A percentile compares a stretch with the other conserved stretches of the same genome.
phyloP scores from a whole-genome alignment of 768 basidiomycete genomes.

The Hypholoma fasciculare region DNA sequence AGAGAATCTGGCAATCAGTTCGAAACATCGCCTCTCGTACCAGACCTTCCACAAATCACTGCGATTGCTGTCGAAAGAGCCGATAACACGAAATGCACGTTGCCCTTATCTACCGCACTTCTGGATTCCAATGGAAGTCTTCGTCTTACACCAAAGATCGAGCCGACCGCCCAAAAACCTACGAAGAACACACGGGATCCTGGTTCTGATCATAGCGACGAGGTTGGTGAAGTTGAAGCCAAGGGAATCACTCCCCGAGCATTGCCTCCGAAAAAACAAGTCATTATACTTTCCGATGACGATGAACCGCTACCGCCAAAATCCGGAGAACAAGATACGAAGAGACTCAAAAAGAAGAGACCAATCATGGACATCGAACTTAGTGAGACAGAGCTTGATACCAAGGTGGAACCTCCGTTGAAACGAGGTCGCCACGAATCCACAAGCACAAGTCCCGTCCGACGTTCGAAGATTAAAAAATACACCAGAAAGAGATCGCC shows the following conservation, averaged over 20 bases:
- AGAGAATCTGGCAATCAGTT: background rate
- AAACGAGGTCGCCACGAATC: background rate
- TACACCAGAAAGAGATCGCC: conserved; percentile 1
- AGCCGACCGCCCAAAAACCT: background rate
- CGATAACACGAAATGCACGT: background rate
- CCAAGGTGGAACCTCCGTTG: background rate
- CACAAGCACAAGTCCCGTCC: background rate
- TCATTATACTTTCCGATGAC: too few species aligned
- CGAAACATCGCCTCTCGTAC: conserved; percentile 1
- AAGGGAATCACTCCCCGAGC: too few species aligned
- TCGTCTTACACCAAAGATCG: background rate
- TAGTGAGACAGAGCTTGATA: background rate
- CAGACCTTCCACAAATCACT: background rate
- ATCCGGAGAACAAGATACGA: background rate
- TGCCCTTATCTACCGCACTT: background rate
- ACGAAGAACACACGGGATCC: background rate
- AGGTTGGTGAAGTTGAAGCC: background rate
- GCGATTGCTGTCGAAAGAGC: background rate
- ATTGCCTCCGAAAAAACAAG: too few species aligned
- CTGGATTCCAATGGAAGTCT: conserved; percentile 1
- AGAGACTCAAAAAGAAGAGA: background rate
- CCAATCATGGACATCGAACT: background rate
- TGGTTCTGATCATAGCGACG: background rate
- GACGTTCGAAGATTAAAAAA: background rate
- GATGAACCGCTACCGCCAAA: too few species aligned